Conservation (phyloP, 202 grass and related monocot genomes). For the Setaria italica region DNA sequence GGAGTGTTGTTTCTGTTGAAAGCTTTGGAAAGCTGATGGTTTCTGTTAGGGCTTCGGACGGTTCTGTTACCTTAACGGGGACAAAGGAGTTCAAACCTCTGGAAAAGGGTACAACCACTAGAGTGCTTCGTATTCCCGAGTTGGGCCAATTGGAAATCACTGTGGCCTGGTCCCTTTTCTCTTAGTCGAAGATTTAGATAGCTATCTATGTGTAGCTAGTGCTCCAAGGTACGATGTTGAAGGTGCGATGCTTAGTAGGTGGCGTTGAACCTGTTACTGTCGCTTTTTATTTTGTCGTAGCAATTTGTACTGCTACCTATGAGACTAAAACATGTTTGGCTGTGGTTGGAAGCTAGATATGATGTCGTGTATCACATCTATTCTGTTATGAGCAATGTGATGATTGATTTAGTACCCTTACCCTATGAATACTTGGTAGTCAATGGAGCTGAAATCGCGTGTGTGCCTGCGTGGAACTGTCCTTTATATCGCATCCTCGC, state of each 20-base stretch:
- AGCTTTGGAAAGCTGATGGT: background rate
- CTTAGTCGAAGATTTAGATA: too few relatives aligned
- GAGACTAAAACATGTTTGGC: background rate
- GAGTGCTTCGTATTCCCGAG: background rate
- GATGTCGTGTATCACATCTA: background rate
- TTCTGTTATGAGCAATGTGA: background rate
- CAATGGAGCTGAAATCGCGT: too few relatives aligned
- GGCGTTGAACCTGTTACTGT: background rate
- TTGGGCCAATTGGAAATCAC: slow-evolving; percentile 1
- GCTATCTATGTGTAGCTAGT: too few relatives aligned
- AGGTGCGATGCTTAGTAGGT: background rate
- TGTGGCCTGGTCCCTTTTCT: slow-evolving; percentile 14
- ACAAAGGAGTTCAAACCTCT: background rate
- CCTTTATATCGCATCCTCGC: too few relatives aligned
- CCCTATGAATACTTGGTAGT: too few relatives aligned
- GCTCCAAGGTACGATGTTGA: background rate
- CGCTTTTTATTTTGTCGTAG: background rate
- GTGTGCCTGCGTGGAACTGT: too few relatives aligned
- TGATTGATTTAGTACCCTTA: too few relatives aligned
- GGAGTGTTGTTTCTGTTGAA: slow-evolving; percentile 18
- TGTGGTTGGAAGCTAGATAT: background rate
- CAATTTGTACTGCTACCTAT: background rate
- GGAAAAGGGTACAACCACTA: background rate
- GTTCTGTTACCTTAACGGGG: background rate
- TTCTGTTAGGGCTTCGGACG: background rate